Evolutionary conservation across 257 asterid genomes (phyloP).

Genomic region (Thymus mandschuricus): DNA sequence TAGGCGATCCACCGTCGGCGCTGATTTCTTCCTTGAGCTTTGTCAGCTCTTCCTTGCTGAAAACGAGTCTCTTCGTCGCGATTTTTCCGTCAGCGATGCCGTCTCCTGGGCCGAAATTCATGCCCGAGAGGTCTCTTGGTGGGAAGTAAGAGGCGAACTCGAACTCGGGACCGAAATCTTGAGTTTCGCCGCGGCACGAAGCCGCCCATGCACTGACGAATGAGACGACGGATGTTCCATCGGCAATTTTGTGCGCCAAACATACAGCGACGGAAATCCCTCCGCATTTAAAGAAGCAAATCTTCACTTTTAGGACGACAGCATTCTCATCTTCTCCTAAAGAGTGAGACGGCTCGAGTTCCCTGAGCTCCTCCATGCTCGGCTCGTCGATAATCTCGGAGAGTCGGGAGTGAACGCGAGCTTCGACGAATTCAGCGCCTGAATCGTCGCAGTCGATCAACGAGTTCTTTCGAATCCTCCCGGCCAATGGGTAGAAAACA

Average conservation of each 20-base stretch:
- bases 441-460: slow-evolving; percentile 15
- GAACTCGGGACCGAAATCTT: background rate
- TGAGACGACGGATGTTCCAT: slow-evolving; percentile 11
- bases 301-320: slow-evolving; percentile 2
- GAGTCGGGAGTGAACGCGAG: slow-evolving; percentile 10
- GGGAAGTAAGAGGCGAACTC: background rate
- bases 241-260: slow-evolving; percentile 16
- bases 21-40: background rate
- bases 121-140: background rate
- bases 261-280: slow-evolving; percentile 11
- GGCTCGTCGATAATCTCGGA: slow-evolving; percentile 8
- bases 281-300: slow-evolving; percentile 12
- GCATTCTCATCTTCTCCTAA: background rate
- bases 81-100: background rate
- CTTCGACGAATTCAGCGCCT: slow-evolving; percentile 23
- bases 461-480: background rate
- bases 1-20: background rate
- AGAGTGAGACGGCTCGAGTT: background rate
- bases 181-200: background rate
- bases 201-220: slow-evolving; percentile 30
- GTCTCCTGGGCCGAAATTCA: background rate
- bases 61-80: slow-evolving; percentile 18
- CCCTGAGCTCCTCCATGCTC: slow-evolving; percentile 19
- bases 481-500: slow-evolving; percentile 26
- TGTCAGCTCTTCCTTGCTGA: background rate